A percentile compares a stretch with the other conserved stretches of the same genome.
These are phyloP conservation scores for Biscogniauxia mediterranea DNA, from an alignment of 2,329 filamentous ascomycete genomes.

Conservation along the genomic window DNA sequence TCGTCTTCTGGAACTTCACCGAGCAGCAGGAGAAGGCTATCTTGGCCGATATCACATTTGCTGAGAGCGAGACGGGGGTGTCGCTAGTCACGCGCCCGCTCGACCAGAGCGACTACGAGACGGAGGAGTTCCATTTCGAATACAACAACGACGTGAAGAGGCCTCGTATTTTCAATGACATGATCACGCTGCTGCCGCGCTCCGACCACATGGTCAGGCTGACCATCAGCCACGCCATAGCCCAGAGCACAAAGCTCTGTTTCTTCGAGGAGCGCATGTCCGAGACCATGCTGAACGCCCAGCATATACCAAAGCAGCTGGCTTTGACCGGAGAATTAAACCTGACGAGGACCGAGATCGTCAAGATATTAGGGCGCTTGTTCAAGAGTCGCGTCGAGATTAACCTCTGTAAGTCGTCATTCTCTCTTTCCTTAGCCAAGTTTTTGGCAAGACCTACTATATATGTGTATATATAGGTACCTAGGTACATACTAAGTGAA, in stretches of 20 bases:
- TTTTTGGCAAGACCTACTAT: neutral
- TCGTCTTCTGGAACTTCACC: conserved; percentile 98
- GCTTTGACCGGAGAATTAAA: conserved; percentile 87
- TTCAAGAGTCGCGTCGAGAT: conserved; percentile 96
- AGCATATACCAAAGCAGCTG: conserved; percentile 85
- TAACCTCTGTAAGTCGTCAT: conserved; percentile 76
- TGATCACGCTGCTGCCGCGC: conserved; percentile 92
- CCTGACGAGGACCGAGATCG: conserved; percentile 88
- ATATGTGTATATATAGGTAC: too few species aligned
- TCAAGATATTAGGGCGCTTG: conserved; percentile 83
- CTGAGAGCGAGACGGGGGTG: conserved; percentile 60
- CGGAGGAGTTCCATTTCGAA: conserved; percentile 97
- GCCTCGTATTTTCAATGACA: conserved; percentile 95
- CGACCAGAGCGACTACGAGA: conserved; percentile 90
- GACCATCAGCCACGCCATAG: conserved; percentile 95
- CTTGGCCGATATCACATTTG: conserved; percentile 90
- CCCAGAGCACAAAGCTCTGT: conserved; percentile 93
- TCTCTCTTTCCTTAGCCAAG: neutral
- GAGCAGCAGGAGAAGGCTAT: conserved; percentile 96
- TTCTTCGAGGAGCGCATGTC: conserved; percentile 97
- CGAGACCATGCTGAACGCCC: conserved; percentile 87
- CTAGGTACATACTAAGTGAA: neutral
- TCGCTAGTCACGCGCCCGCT: conserved; percentile 77
- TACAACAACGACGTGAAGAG: conserved; percentile 84
- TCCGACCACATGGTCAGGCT: conserved; percentile 98